Conservation (phyloP, 345 rosid genomes). For the Murraya paniculata region DNA sequence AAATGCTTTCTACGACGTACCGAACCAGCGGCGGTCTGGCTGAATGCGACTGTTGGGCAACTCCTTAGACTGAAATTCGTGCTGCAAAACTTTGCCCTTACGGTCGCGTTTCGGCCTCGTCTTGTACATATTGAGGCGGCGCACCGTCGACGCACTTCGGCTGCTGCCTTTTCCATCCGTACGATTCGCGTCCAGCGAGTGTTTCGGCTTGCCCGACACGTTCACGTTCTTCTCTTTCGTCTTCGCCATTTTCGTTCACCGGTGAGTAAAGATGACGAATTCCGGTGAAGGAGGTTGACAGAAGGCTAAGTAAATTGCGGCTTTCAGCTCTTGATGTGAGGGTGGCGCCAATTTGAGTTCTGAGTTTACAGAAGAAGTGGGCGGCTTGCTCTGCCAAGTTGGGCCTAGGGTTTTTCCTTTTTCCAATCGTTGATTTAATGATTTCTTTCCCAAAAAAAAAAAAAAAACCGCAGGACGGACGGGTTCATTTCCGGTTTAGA, state of each 20-base stretch:
- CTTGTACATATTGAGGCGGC: slow-evolving; percentile 86
- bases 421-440: background rate
- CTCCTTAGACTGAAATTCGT: slow-evolving; percentile 73
- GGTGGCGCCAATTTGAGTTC: no score
- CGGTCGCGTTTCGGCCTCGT: slow-evolving; percentile 52
- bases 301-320: background rate
- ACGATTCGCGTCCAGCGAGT: slow-evolving; percentile 85
- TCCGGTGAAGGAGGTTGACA: background rate
- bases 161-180: slow-evolving; percentile 43
- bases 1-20: slow-evolving; percentile 29
- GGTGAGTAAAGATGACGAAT: background rate
- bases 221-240: slow-evolving; percentile 67
- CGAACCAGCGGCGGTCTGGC: slow-evolving; percentile 89
- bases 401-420: background rate
- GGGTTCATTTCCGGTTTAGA: no score
- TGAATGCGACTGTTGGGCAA: slow-evolving; percentile 77
- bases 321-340: no score
- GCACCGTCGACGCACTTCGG: slow-evolving; percentile 70
- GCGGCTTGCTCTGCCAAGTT: background rate
- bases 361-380: background rate
- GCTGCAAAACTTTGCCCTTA: slow-evolving; percentile 58
- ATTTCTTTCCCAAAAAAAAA: no score
- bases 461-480: no score
- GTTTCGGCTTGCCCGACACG: slow-evolving; percentile 86
- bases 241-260: slow-evolving; percentile 29